Base-by-base conservation (phyloP, 371 early-diverging fungal genomes). In the Coemansia sp. region DNA sequence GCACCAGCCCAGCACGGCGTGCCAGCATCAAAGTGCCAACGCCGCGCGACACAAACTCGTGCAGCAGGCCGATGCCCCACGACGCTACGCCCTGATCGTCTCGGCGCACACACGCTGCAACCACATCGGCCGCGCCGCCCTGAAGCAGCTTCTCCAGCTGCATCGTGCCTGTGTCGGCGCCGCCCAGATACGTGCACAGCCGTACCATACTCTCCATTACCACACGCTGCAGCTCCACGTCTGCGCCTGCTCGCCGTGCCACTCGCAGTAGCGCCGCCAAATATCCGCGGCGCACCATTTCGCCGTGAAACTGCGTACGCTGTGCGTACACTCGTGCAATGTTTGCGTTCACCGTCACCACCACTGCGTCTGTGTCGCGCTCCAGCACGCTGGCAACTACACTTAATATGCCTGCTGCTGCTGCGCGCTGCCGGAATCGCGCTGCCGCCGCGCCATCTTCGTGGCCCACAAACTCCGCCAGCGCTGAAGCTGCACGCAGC, bases 1-100 rank as follows among this genome's bases (percentile, higher is more conserved):
- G 71, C 42, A 71, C 70, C n/a, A 80, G 40, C 11, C 61, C 55
- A 4, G 73, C 64, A 21, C 65, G 55, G 48, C 31, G 61, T 3
- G 68, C 78, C 62, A 80, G 68, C 63, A 58, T 42, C 47, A 50
- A 13, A 42, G 56, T 63, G 39, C 81, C 80, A 6, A 77, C 64
- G 13, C 63, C 65, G 39, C 80, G 79, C 60, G 77, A 64, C 16
- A 72, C 79, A 47, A 80, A 66, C 68, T 80, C 80, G 58, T 80
- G 80, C 55, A 80, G 40, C 31, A 80, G 64, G 16, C 81, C 81
- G 39, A 81, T 72, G n/a, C 80, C 78, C 80, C 80, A 80, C 34
- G 80, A 80, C 26, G 78, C 56, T 31, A 81, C 77, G 52, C 69
- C 64, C 64, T 70, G 79, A 52, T 81, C 80, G 39, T 67, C 68